A percentile compares a stretch with the other conserved stretches of the same genome.
Evolutionary conservation across 164 flowering plant species (phyloP).

Genomic region (Platanus orientalis): DNA sequence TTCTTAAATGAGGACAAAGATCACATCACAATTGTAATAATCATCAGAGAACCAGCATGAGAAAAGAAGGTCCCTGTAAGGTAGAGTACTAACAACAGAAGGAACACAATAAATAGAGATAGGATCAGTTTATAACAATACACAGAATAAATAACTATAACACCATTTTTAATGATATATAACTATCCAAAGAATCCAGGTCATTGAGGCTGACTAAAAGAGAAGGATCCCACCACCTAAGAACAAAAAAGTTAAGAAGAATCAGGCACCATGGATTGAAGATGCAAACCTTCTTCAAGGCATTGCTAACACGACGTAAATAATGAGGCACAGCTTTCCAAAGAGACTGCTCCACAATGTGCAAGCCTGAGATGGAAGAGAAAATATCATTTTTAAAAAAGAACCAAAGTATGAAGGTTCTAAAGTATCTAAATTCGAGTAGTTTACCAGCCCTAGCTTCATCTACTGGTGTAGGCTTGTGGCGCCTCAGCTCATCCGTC

Average conservation of each 20-base stretch:
- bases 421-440: conserved; percentile 6
- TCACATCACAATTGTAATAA: background rate
- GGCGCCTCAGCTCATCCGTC: conserved; percentile 94
- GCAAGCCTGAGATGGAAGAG: conserved; percentile 48
- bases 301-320: conserved; percentile 88
- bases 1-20: background rate
- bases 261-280: background rate
- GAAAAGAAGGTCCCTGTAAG: background rate
- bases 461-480: conserved; percentile 93
- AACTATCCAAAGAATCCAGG: background rate
- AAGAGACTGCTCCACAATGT: conserved; percentile 92
- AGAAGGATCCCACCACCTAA: background rate
- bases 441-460: conserved; percentile 89
- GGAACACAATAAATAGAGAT: background rate
- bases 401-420: conserved; percentile 7
- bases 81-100: background rate
- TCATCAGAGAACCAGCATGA: conserved; percentile 2
- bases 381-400: conserved; percentile 2
- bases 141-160: background rate
- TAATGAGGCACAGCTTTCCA: conserved; percentile 96
- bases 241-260: background rate
- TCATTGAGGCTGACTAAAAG: too few species aligned
- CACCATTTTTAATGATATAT: background rate
- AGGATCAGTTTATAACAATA: background rate
- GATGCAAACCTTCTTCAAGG: conserved; percentile 70